Conservation (phyloP, 148 eudicot genomes). For the Cornus controversa region DNA sequence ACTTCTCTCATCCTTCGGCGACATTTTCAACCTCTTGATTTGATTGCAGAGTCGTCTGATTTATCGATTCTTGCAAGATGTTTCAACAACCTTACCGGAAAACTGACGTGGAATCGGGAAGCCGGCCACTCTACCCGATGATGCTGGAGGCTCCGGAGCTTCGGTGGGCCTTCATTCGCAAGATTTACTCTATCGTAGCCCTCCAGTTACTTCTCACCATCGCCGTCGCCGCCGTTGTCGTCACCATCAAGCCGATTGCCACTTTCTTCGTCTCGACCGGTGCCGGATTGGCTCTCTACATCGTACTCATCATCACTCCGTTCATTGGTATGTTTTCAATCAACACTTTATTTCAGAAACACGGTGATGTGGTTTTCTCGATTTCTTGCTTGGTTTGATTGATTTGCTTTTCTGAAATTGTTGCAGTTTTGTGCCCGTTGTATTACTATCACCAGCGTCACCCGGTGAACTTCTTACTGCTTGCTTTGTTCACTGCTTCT, state of each 20-base stretch:
- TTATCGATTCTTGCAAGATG: constrained; percentile 24
- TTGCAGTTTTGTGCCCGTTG: constrained; percentile 53
- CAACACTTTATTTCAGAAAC: not conserved
- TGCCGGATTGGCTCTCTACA: constrained; percentile 66
- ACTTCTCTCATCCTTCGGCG: not conserved
- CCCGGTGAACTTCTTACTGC: constrained; percentile 52
- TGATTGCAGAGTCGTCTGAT: too few relatives aligned
- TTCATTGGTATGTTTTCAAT: constrained; percentile 48
- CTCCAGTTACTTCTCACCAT: constrained; percentile 71
- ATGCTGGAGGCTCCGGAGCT: constrained; percentile 63
- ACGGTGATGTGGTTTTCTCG: not conserved
- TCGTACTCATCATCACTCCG: constrained; percentile 66
- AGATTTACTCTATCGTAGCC: constrained; percentile 70
- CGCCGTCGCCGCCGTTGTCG: constrained; percentile 71
- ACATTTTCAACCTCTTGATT: too few relatives aligned
- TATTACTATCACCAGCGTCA: constrained; percentile 45
- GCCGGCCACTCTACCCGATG: constrained; percentile 52
- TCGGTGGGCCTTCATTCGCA: constrained; percentile 83
- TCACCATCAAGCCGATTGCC: constrained; percentile 52
- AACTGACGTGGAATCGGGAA: constrained; percentile 61
- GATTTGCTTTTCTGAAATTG: not conserved
- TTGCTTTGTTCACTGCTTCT: constrained; percentile 45
- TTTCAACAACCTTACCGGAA: constrained; percentile 49
- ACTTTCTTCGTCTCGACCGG: constrained; percentile 51
- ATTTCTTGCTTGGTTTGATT: not conserved